Base-by-base conservation (phyloP, 768 basidiomycete genomes). In the Suillus decipiens region DNA sequence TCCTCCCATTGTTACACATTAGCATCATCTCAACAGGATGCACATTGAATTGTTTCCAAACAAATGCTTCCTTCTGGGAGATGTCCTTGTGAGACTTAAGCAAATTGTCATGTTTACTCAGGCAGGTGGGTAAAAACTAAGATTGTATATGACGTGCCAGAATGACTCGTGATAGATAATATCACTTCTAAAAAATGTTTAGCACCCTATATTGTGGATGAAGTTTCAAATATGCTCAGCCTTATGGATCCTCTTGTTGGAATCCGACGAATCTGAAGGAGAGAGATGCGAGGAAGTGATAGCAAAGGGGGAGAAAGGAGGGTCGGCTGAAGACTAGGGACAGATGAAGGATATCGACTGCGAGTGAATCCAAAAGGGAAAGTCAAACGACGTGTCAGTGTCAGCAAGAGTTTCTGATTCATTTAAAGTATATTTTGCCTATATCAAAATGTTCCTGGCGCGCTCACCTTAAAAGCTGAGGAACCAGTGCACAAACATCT, bases 171-270 rank as follows among this genome's bases (percentile, higher is more conserved):
- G 15, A 17, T 57, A 83, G 82, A 83, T 69, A 61, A 67, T 3
- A 73, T 80, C 48, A 76, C 77, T 2, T 82, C 81, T 0, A 50
- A 66, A 3, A 76, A 71, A 36, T 80, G 79, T 2, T 80, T 79
- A 0, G 69, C 76, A 1, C 76, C 80, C 5, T 80, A 75, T 61
- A 69, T 64, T 39, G 42, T 71, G 2, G 73, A 74, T 8, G 76
- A 79, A 31, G 71, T 83, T 4, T 62, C 77, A 54, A 73, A 71
- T 53, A 75, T 81, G 63, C 68, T 80, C 33, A 50, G 61, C 1
- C 65, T 81, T 15, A 67, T 73, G 1, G 75, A 58, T 31, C 36
- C 41, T 12, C 51, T n/a, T n/a, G n/a, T n/a, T n/a, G n/a, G n/a
- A n/a, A n/a, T n/a, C n/a, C n/a, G n/a, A n/a, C n/a, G n/a, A n/a